Percentiles rank a stretch among this genome's conserved stretches.
Evolutionary conservation across 345 rosid genomes (phyloP).

Genomic region (Streptanthus diversifolius): DNA sequence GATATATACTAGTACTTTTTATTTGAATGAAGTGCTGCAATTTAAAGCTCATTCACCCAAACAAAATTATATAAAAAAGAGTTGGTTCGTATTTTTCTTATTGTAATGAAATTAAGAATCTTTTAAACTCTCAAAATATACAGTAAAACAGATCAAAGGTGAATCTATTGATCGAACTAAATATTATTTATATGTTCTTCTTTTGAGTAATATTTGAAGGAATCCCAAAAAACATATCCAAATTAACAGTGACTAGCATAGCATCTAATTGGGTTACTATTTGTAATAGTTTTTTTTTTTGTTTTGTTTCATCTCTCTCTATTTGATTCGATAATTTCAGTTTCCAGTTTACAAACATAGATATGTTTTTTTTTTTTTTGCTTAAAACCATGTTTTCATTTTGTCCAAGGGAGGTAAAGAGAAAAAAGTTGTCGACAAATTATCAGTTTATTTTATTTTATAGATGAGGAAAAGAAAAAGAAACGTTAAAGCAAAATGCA

Average conservation of each 20-base stretch:
- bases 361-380: background rate
- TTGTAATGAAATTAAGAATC: background rate
- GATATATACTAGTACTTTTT: too few relatives aligned
- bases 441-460: background rate
- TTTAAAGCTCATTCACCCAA: background rate
- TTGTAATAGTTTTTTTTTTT: background rate
- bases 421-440: background rate
- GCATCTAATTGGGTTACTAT: background rate
- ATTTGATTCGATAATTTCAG: background rate
- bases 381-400: background rate
- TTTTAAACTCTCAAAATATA: background rate
- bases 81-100: background rate
- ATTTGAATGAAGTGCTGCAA: background rate
- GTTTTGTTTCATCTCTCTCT: background rate
- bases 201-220: background rate
- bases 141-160: background rate
- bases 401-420: background rate
- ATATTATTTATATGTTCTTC: background rate
- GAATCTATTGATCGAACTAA: background rate
- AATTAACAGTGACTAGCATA: background rate
- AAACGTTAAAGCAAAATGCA: background rate
- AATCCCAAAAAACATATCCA: background rate
- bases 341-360: background rate
- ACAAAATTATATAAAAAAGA: background rate
- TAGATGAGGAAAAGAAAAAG: background rate